Base-by-base conservation (phyloP, 352 stramenopile genomes). In the Phytophthora podocarpi region DNA sequence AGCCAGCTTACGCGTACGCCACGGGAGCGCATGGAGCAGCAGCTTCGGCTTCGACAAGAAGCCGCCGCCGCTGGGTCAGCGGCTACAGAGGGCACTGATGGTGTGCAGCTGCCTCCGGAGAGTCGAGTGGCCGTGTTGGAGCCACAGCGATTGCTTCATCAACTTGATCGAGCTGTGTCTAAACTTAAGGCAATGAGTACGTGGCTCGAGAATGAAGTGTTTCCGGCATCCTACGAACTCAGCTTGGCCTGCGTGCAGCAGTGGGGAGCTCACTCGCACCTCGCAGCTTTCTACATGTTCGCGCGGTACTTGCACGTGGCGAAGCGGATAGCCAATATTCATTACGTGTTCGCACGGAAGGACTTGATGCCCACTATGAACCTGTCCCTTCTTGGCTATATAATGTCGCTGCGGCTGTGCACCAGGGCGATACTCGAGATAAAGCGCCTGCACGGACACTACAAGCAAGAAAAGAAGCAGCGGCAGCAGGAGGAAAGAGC, bases 271-370 rank as follows among this genome's bases (percentile, higher is more conserved):
- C 75, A 89, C 36, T 47, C 76, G 6, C 85, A 96, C 41, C 66
- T 94, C 35, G 83, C 85, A 31, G 60, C 53, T 37, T 96, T 96
- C 45, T 96, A 91, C 71, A 67, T 93, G 2, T 78, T 80, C 23
- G 85, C 83, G n/a, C 72, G 60, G 48, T 93, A 91, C 62, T 63
- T 93, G 12, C 56, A 91, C 40, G 6, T 91, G 51, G 66, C 85
- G 16, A 96, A 91, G 54, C 85, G 87, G 21, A 40, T 90, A 26
- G 61, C 79, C 11, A 72, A 69, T 9, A 79, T 94, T 34, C 82
- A 92, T 46, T 93, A 95, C 66, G 66, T 94, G 13, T 92, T 94
- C 40, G 80, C 87, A 27, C 78, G 82, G 21, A 87, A 80, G 36
- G 78, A 93, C 37, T 48, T 88, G 21, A 58, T 75, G 58, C 62